A percentile compares a stretch with the other conserved stretches of the same genome.
phyloP scores from a whole-genome alignment of 495 filamentous ascomycete genomes.

The Podospora pseudocomata region DNA sequence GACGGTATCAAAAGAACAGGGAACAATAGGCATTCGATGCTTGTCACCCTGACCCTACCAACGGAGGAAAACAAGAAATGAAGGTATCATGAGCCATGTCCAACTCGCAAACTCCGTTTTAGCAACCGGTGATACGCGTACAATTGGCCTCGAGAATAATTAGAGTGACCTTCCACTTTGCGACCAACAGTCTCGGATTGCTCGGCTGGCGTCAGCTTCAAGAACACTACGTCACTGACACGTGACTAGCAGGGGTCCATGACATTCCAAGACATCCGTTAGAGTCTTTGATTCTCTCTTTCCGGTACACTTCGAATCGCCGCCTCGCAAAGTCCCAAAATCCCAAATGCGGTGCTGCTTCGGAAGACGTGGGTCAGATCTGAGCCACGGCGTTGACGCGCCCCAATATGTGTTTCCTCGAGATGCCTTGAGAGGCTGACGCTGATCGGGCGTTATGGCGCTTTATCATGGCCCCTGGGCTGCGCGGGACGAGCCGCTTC shows the following conservation, averaged over 20 bases:
- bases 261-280: background rate
- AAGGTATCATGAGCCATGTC: background rate
- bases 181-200: slow-evolving; percentile 1
- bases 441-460: background rate
- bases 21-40: background rate
- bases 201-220: slow-evolving; percentile 6
- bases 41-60: background rate
- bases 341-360: background rate
- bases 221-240: slow-evolving; percentile 23
- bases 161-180: background rate
- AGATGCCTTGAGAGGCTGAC: background rate
- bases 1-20: background rate
- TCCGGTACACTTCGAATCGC: background rate
- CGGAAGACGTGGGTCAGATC: background rate
- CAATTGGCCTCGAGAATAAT: background rate
- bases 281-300: background rate
- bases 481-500: slow-evolving; percentile 11
- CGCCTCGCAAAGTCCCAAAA: background rate
- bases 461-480: background rate
- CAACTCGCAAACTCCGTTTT: background rate
- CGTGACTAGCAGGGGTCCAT: slow-evolving; percentile 11
- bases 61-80: background rate
- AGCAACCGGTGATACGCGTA: background rate
- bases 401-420: background rate
- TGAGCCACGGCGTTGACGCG: background rate